Evolutionary conservation across 2,329 filamentous ascomycete genomes (phyloP).

Genomic region (Alternaria tenuissima): DNA sequence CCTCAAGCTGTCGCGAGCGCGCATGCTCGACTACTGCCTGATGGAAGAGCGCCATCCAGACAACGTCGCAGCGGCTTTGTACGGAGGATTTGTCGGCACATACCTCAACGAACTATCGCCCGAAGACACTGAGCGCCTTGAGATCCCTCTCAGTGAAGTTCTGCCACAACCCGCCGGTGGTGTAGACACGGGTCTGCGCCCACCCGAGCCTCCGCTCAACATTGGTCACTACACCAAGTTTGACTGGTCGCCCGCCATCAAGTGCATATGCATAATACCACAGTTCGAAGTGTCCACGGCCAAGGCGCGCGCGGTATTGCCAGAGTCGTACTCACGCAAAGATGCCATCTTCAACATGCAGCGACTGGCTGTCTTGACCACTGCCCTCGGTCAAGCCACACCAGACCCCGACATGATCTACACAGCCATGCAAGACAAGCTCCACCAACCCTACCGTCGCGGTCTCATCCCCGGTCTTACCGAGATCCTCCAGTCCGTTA

Average conservation of each 20-base stretch:
- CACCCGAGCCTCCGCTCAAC: slow-evolving; percentile 86
- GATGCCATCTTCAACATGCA: slow-evolving; percentile 98
- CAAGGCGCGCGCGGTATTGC: slow-evolving; percentile 85
- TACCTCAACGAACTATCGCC: slow-evolving; percentile 92
- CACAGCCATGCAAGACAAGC: slow-evolving; percentile 97
- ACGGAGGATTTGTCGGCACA: slow-evolving; percentile 95
- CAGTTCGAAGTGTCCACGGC: slow-evolving; percentile 96
- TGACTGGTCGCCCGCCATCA: slow-evolving; percentile 92
- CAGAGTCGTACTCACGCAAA: slow-evolving; percentile 76
- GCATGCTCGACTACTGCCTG: slow-evolving; percentile 92
- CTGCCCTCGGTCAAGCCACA: slow-evolving; percentile 86
- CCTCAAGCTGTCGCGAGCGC: slow-evolving; percentile 77
- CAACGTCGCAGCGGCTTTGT: slow-evolving; percentile 86
- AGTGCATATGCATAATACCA: slow-evolving; percentile 94
- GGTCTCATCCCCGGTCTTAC: slow-evolving; percentile 89
- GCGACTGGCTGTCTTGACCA: slow-evolving; percentile 87
- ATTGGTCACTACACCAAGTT: slow-evolving; percentile 98
- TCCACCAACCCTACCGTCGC: slow-evolving; percentile 96
- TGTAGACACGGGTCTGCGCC: slow-evolving; percentile 84
- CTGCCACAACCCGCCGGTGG: slow-evolving; percentile 89
- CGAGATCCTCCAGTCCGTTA: slow-evolving; percentile 90
- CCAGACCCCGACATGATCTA: slow-evolving; percentile 94
- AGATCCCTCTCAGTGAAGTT: slow-evolving; percentile 94
- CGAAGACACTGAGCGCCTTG: slow-evolving; percentile 86
- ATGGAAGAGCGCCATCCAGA: slow-evolving; percentile 77